Evolutionary conservation across 306 rosid genomes (phyloP).

Genomic region (Albizia julibrissin): DNA sequence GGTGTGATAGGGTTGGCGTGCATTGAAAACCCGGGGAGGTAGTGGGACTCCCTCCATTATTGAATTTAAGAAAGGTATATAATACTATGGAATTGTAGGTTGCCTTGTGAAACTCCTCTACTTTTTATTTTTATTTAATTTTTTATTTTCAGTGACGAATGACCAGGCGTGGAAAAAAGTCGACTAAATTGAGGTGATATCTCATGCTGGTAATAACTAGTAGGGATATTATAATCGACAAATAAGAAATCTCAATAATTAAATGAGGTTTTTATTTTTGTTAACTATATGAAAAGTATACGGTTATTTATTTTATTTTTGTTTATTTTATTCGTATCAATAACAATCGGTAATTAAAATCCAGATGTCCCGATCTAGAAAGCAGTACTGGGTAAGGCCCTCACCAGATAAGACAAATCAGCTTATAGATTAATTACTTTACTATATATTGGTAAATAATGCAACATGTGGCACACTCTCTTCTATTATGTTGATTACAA

Average conservation of each 20-base stretch:
- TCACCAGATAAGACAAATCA: neutral
- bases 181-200: neutral
- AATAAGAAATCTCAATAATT: neutral
- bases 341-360: neutral
- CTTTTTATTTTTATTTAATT: neutral
- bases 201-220: too few relatives aligned
- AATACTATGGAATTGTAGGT: neutral
- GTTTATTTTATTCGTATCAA: too few relatives aligned
- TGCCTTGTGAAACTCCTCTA: neutral
- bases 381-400: neutral
- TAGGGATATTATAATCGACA: neutral
- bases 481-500: too few relatives aligned
- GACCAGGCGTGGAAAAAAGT: neutral
- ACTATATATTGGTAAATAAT: too few relatives aligned
- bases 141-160: neutral
- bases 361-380: neutral
- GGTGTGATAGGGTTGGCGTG: neutral
- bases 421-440: too few relatives aligned
- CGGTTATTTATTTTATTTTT: too few relatives aligned
- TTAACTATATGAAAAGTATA: too few relatives aligned
- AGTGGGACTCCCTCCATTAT: constrained; percentile 9
- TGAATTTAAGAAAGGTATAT: neutral
- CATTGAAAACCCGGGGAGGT: neutral
- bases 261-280: neutral
- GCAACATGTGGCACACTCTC: too few relatives aligned